These are phyloP conservation scores for Spathaspora girioi DNA, from an alignment of 805 yeast species.

Conservation along the genomic window DNA sequence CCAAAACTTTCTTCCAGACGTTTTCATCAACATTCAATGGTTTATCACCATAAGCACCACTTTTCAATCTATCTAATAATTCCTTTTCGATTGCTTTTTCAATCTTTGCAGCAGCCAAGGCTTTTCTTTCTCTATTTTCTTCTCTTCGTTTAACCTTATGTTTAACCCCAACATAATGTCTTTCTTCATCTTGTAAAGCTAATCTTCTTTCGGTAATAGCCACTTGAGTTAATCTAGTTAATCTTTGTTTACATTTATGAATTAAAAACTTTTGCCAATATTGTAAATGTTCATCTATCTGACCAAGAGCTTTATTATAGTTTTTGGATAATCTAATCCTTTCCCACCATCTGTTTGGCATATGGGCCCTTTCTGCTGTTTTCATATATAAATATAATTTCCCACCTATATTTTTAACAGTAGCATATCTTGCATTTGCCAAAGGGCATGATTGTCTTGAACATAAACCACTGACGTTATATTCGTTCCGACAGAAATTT, in stretches of 20 bases:
- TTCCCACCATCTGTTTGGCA: conserved; percentile 94
- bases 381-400: conserved; percentile 85
- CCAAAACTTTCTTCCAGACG: conserved; percentile 92
- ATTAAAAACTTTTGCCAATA: conserved; percentile 92
- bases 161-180: conserved; percentile 88
- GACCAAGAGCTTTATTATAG: conserved; percentile 81
- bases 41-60: conserved; percentile 98
- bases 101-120: conserved; percentile 92
- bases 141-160: conserved; percentile 96
- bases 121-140: conserved; percentile 91
- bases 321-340: conserved; percentile 86
- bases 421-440: conserved; percentile 90
- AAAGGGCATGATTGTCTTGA: conserved; percentile 92
- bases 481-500: conserved; percentile 92
- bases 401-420: conserved; percentile 78
- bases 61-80: conserved; percentile 86
- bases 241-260: conserved; percentile 93
- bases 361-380: conserved; percentile 96
- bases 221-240: conserved; percentile 91
- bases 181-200: conserved; percentile 86
- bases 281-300: conserved; percentile 79
- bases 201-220: conserved; percentile 92
- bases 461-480: conserved; percentile 93
- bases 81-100: conserved; percentile 97
- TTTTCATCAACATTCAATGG: conserved; percentile 95